Percentiles rank a stretch among this genome's conserved stretches.
Evolutionary conservation across 495 filamentous ascomycete genomes (phyloP).

Genomic region (Xylaria bambusicola): DNA sequence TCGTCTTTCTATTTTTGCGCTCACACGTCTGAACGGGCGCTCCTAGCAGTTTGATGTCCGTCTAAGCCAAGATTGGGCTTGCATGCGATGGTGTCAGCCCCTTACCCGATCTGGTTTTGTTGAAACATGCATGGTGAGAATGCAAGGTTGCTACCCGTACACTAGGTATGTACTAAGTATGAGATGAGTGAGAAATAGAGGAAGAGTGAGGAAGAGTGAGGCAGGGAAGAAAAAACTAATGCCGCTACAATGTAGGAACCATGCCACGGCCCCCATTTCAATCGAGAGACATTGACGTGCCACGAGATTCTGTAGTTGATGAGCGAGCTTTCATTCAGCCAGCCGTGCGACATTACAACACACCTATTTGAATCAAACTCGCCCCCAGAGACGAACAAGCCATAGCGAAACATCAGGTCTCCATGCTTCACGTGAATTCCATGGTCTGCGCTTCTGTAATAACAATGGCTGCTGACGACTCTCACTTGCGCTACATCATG

Average conservation of each 20-base stretch:
- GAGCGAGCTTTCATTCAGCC: conserved; percentile 8
- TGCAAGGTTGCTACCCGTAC: conserved; percentile 22
- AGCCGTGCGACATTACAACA: conserved; percentile 14
- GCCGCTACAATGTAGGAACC: background rate
- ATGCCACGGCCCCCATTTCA: conserved; percentile 7
- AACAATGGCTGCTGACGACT: background rate
- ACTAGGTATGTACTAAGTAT: no score
- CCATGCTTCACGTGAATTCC: background rate
- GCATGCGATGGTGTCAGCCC: conserved; percentile 14
- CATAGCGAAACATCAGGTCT: background rate
- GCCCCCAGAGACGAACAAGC: conserved; percentile 2
- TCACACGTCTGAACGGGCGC: background rate
- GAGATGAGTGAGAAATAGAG: conserved; percentile 14
- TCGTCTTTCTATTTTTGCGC: background rate
- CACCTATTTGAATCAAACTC: background rate
- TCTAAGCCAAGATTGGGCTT: conserved; percentile 11
- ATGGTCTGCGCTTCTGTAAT: conserved; percentile 6
- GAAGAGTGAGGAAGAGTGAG: no score
- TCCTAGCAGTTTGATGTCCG: conserved; percentile 4
- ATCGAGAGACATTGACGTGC: conserved; percentile 14
- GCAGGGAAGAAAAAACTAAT: background rate
- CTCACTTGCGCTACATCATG: conserved; percentile 1
- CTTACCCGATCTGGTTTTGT: conserved; percentile 20
- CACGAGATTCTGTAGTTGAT: conserved; percentile 17
- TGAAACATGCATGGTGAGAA: conserved; percentile 20